Conservation (phyloP, 345 rosid genomes). For the Ceriops tagal region DNA sequence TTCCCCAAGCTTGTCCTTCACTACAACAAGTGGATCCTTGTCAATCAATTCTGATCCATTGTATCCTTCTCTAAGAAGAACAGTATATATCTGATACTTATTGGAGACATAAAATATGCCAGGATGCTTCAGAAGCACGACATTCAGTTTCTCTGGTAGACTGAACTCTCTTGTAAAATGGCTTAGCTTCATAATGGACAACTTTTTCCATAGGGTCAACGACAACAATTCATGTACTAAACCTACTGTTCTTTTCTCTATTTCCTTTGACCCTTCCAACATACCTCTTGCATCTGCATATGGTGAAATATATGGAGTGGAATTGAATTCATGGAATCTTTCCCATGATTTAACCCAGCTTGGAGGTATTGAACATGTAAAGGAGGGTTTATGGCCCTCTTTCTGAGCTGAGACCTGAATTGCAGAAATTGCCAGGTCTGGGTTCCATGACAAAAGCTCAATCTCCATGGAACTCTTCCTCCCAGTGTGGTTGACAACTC, state of each 20-base stretch:
- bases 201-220: slow-evolving; percentile 78
- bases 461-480: slow-evolving; percentile 94
- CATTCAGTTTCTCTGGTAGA: slow-evolving; percentile 69
- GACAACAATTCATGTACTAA: slow-evolving; percentile 78
- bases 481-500: slow-evolving; percentile 59
- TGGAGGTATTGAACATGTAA: slow-evolving; percentile 60
- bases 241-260: slow-evolving; percentile 73
- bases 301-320: slow-evolving; percentile 72
- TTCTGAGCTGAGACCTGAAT: slow-evolving; percentile 56
- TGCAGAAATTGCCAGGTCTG: slow-evolving; percentile 63
- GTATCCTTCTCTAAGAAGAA: slow-evolving; percentile 78
- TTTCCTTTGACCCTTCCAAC: slow-evolving; percentile 58
- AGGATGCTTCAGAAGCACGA: slow-evolving; percentile 71
- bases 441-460: slow-evolving; percentile 71
- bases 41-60: slow-evolving; percentile 65
- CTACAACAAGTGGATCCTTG: slow-evolving; percentile 71
- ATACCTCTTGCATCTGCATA: slow-evolving; percentile 40
- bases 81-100: slow-evolving; percentile 79
- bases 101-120: slow-evolving; percentile 81
- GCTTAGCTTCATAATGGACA: slow-evolving; percentile 66
- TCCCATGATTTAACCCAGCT: slow-evolving; percentile 75
- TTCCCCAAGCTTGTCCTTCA: slow-evolving; percentile 84
- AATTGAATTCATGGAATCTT: slow-evolving; percentile 68
- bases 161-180: slow-evolving; percentile 84
- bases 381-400: slow-evolving; percentile 54